These are phyloP conservation scores for Saxophila tyrrhenica DNA, from an alignment of 495 filamentous ascomycete species.

Conservation along the genomic window DNA sequence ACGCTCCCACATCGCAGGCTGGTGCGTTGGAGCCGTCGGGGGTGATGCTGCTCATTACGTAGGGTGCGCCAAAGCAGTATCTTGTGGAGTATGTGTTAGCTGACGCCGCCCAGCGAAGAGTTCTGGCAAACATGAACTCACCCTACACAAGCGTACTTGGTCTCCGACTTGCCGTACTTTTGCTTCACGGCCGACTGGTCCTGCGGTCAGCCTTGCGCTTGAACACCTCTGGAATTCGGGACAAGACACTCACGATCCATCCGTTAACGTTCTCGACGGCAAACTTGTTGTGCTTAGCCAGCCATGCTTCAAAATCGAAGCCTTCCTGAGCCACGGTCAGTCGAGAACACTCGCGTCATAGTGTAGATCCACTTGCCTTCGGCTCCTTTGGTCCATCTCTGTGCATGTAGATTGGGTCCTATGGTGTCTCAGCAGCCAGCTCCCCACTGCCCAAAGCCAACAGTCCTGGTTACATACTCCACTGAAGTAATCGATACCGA, in stretches of 20 bases:
- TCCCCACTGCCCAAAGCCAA: too few species aligned
- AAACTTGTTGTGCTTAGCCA: neutral
- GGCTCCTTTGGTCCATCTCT: neutral
- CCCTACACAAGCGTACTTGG: neutral
- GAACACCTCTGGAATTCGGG: neutral
- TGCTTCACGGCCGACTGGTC: neutral
- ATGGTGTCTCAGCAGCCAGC: neutral
- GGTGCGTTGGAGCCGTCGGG: neutral
- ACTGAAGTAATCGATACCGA: neutral
- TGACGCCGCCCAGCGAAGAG: neutral
- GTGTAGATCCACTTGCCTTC: neutral
- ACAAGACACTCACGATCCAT: neutral
- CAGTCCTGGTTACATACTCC: neutral
- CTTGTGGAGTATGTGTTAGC: neutral
- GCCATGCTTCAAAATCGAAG: neutral
- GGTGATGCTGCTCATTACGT: neutral
- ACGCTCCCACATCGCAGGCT: neutral
- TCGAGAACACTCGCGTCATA: too few species aligned
- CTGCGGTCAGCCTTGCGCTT: too few species aligned
- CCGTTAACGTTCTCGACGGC: neutral
- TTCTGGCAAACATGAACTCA: neutral
- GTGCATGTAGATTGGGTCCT: conserved; percentile 1
- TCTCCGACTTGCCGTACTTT: neutral
- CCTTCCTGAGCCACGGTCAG: too few species aligned
- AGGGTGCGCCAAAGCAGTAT: neutral